Conservation (phyloP, 106 monocot genomes). For the Phalaenopsis aphrodite region DNA sequence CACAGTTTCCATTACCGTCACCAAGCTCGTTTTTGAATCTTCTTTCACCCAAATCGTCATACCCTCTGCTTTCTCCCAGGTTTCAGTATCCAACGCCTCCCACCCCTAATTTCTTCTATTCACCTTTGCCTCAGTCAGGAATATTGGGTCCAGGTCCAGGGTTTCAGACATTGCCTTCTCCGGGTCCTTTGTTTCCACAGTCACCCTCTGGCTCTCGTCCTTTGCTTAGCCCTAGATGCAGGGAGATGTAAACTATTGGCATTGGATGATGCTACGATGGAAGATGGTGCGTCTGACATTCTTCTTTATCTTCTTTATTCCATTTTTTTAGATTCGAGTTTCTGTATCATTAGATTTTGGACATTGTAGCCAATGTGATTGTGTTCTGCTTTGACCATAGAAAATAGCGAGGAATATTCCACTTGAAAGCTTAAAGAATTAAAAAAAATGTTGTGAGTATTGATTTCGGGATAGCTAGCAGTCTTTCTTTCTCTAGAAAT, state of each 20-base stretch:
- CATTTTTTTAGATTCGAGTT: neutral
- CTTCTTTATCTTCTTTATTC: neutral
- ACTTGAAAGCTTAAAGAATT: neutral
- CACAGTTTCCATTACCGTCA: conserved; percentile 21
- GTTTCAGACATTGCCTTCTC: conserved; percentile 31
- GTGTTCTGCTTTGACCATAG: neutral
- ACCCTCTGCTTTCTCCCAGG: conserved; percentile 61
- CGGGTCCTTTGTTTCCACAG: conserved; percentile 46
- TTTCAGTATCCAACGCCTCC: conserved; percentile 54
- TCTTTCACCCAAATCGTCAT: conserved; percentile 60
- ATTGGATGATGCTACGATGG: neutral
- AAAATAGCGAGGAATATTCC: too few relatives aligned
- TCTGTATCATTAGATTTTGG: neutral
- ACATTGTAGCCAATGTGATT: neutral
- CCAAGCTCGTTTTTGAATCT: conserved; percentile 50
- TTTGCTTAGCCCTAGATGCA: conserved; percentile 63
- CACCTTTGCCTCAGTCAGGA: conserved; percentile 37
- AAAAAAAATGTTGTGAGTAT: neutral
- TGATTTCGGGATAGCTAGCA: neutral
- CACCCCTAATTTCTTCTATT: conserved; percentile 47
- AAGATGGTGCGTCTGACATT: neutral
- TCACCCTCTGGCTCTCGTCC: conserved; percentile 65
- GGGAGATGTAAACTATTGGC: conserved; percentile 33
- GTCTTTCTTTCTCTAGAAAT: neutral
- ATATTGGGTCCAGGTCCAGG: conserved; percentile 51